Evolutionary conservation across 352 stramenopile species (phyloP), one percentile per base, ranked within the genome.

Genomic region (Globisporangium canariense): DNA sequence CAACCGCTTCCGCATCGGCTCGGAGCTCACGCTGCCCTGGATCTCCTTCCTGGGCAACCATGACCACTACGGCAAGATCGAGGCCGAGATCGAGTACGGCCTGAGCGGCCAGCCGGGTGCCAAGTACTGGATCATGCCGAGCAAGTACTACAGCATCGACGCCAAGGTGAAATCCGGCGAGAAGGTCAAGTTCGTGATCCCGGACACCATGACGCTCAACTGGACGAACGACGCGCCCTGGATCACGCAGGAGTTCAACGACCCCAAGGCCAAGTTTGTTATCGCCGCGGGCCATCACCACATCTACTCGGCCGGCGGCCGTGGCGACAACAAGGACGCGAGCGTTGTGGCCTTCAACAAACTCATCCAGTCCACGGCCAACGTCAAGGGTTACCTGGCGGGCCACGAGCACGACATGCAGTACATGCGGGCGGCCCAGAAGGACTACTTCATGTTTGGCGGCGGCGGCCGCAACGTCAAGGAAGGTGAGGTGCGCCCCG

Each of bases 121-220:
- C 30, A 64, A 75, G 59, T 81, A 76, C 60, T 81, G 70, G 70
- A 65, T 79, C 63, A 73, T 76, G 69, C 73, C 69, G 14, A 73
- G 64, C 60, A 70, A 76, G 64, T 74, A 73, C 66, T 79, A 68
- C 59, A 72, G 59, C 59, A 54, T 79, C 18, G 66, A 74, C 50
- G 62, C 60, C 41, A 70, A 45, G 3, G 67, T 71, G n/a, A 30
- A 51, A 18, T 60, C 45, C 5, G 50, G 51, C 36, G 71, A 75
- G 52, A 64, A 62, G 58, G 58, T 75, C 56, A 79, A 79, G 66
- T 61, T 75, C 43, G 60, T 68, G 45, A 51, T 76, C 22, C 54
- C 67, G 34, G 73, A 79, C 62, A 78, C 69, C 20, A 67, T 67
- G 65, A 74, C 64, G 25, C 63, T 78, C 53, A 69, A 67, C 56